Evolutionary conservation across 768 basidiomycete genomes (phyloP).

Genomic region (Xanthoconium purpureum): DNA sequence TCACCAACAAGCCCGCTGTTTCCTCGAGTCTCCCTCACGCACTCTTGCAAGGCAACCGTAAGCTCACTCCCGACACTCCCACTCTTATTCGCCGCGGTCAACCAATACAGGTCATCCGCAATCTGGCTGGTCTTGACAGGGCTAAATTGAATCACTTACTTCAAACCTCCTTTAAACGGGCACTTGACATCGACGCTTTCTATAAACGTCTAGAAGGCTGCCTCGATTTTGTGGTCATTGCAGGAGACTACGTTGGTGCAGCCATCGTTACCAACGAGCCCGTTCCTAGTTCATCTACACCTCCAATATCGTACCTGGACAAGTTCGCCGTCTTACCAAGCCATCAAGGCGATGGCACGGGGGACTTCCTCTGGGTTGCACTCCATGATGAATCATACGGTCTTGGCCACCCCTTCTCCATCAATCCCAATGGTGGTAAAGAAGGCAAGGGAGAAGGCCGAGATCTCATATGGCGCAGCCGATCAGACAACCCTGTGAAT

Average conservation of each 20-base stretch:
- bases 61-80: conserved; percentile 86
- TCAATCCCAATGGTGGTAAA: conserved; percentile 93
- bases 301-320: conserved; percentile 87
- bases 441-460: conserved; percentile 86
- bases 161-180: conserved; percentile 81
- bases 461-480: conserved; percentile 94
- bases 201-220: conserved; percentile 71
- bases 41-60: conserved; percentile 80
- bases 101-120: conserved; percentile 79
- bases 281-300: conserved; percentile 29
- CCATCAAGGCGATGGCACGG: conserved; percentile 97
- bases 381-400: conserved; percentile 98
- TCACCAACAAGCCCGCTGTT: conserved; percentile 96
- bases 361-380: conserved; percentile 99
- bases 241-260: conserved; percentile 93
- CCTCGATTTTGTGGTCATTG: conserved; percentile 90
- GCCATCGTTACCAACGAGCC: conserved; percentile 83
- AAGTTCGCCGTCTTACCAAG: conserved; percentile 96
- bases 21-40: conserved; percentile 95
- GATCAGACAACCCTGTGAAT: conserved; percentile 93
- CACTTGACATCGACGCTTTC: conserved; percentile 69
- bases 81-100: conserved; percentile 88
- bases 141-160: conserved; percentile 75
- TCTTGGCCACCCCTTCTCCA: conserved; percentile 87
- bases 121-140: conserved; percentile 66